phyloP scores from a whole-genome alignment of 768 basidiomycete species.

The Leccinum imitatum region DNA sequence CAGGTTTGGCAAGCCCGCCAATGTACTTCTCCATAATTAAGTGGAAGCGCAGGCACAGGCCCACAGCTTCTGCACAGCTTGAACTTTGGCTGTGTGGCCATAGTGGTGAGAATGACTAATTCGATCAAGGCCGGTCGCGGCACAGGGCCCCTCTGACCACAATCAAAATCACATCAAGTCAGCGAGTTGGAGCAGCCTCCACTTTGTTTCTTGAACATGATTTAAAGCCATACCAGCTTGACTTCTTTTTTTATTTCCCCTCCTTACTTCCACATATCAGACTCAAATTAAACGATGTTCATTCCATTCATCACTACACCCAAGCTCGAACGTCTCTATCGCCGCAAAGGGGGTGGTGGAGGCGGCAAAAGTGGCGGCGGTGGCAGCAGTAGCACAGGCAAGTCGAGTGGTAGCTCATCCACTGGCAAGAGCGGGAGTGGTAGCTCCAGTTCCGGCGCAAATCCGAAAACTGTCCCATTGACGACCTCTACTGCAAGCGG shows the following conservation, averaged over 20 bases:
- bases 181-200: background rate
- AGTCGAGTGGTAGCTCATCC: slow-evolving; percentile 12
- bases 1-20: too few species aligned
- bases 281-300: slow-evolving; percentile 13
- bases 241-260: background rate
- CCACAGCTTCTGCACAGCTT: too few species aligned
- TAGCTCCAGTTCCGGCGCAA: slow-evolving; percentile 6
- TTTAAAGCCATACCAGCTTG: background rate
- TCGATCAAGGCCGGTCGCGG: too few species aligned
- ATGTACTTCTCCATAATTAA: too few species aligned
- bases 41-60: too few species aligned
- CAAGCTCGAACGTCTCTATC: slow-evolving; percentile 10
- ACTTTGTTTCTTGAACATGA: background rate
- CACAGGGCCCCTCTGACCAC: too few species aligned
- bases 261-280: background rate
- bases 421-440: slow-evolving; percentile 4
- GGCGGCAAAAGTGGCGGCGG: slow-evolving; percentile 21
- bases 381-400: slow-evolving; percentile 13
- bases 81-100: too few species aligned
- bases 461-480: slow-evolving; percentile 21
- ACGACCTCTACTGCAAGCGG: slow-evolving; percentile 20
- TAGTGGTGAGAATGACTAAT: too few species aligned
- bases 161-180: background rate
- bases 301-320: slow-evolving; percentile 18
- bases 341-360: slow-evolving; percentile 36